Percentiles rank a stretch among this genome's conserved stretches.
Evolutionary conservation across 768 basidiomycete genomes (phyloP).

Genomic region (Epithele typhae): DNA sequence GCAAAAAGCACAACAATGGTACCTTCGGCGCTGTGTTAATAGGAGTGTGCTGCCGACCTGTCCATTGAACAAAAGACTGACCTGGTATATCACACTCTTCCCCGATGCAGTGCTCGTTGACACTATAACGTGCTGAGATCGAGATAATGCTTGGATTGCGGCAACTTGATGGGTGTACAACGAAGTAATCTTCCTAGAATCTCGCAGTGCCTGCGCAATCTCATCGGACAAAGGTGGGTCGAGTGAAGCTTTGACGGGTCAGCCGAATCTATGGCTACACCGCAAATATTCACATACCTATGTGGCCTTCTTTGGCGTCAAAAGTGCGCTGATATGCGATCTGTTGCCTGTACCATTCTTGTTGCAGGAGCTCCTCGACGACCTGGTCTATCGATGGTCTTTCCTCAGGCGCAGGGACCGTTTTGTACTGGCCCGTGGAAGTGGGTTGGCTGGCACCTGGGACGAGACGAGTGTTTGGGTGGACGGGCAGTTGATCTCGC

Average conservation of each 20-base stretch:
- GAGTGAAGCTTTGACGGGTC: constrained; percentile 35
- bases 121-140: constrained; percentile 71
- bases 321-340: constrained; percentile 55
- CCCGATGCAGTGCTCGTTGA: constrained; percentile 90
- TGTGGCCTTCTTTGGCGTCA: constrained; percentile 45
- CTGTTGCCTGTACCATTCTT: constrained; percentile 68
- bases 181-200: constrained; percentile 54
- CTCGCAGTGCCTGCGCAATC: constrained; percentile 50
- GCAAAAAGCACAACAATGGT: constrained; percentile 63
- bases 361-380: constrained; percentile 50
- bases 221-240: constrained; percentile 53
- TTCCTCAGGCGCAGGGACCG: constrained; percentile 39
- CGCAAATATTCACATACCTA: too few relatives aligned
- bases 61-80: too few relatives aligned
- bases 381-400: constrained; percentile 57
- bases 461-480: constrained; percentile 34
- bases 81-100: constrained; percentile 87
- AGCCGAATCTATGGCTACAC: too few relatives aligned
- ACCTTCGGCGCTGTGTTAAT: too few relatives aligned
- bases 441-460: constrained; percentile 1
- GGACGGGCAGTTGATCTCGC: constrained; percentile 64
- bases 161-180: constrained; percentile 69
- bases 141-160: constrained; percentile 61
- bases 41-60: too few relatives aligned
- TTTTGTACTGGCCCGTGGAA: constrained; percentile 14